Conservation (phyloP, 2,329 filamentous ascomycete genomes). For the Biscogniauxia sp. region DNA sequence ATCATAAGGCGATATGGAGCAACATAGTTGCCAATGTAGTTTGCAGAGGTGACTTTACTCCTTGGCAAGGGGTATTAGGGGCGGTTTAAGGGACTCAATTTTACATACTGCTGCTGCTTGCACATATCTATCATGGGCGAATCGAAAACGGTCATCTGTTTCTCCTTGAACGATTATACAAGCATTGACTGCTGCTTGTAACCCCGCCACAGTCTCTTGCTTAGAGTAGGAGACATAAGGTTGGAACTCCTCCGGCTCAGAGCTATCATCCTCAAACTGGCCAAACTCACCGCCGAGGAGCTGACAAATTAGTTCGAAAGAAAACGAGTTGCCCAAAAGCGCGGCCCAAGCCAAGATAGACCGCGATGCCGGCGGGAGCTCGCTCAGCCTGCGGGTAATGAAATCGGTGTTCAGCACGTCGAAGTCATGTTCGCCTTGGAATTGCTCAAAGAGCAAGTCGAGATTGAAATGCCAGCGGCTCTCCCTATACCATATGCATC, state of each 20-base stretch:
- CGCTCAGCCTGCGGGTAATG: constrained; percentile 72
- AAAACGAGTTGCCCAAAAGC: constrained; percentile 77
- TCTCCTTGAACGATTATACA: constrained; percentile 81
- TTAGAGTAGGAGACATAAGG: constrained; percentile 55
- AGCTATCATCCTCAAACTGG: constrained; percentile 47
- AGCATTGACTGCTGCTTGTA: constrained; percentile 78
- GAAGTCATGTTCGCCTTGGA: constrained; percentile 74
- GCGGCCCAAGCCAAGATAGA: constrained; percentile 85
- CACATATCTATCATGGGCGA: constrained; percentile 84
- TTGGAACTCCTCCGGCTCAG: constrained; percentile 27
- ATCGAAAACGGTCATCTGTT: constrained; percentile 82
- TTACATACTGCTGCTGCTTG: constrained; percentile 59
- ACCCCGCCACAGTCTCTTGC: constrained; percentile 68
- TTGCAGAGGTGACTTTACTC: not conserved
- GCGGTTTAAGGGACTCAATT: not conserved
- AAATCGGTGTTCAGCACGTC: constrained; percentile 81
- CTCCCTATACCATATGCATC: constrained; percentile 83
- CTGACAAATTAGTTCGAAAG: constrained; percentile 75
- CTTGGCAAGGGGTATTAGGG: not conserved
- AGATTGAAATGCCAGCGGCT: constrained; percentile 82
- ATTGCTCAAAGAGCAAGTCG: constrained; percentile 81
- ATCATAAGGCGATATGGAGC: not conserved
- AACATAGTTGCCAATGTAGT: not conserved
- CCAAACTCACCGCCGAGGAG: constrained; percentile 75
- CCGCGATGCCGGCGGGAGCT: constrained; percentile 71